Evolutionary conservation across 345 rosid genomes (phyloP), one percentile per base, ranked within the genome.

Genomic region (Mercurialis annua): DNA sequence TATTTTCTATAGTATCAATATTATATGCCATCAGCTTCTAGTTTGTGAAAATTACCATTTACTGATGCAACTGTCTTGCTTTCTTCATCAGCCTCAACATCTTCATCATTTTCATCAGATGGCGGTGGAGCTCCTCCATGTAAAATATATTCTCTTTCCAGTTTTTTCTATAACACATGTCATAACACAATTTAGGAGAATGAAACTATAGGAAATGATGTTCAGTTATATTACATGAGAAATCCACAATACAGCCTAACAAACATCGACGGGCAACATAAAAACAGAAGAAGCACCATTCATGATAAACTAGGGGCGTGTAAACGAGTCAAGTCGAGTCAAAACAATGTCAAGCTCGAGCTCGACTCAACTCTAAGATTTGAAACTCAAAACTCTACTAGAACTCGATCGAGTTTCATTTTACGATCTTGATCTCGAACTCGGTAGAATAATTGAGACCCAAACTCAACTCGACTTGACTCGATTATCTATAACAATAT

Each of bases 111-210:
- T 53, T 57, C 92, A n/a, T 73, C 79, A 34, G 75, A 38, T 47
- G 77, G 60, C 2, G 67, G 76, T 59, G 71, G 76, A 68, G 78
- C 81, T 70, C 80, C 84, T 12, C 87, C 88, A 67, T 66, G 69
- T 11, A 76, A 23, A 63, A 33, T 84, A 71, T 77, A 4, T 48
- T 78, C 86, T 64, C 76, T 84, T 73, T 91, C 98, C 56, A 89
- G 71, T 77, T 85, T 94, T 81, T 97, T 86, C 99, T 91, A 74
- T 61, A 75, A 42, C 54, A 46, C 23, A 60, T 65, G 67, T 48
- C 1, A 36, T 36, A 21, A 69, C 55, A 31, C 2, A 44, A 24
- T 29, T 38, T 5, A 10, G 8, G 1, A 11, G 1, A 44, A 62
- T 15, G 5, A 27, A 54, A 26, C 12, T 9, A 21, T 54, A 54